A percentile compares a stretch with the other conserved stretches of the same genome.
These are phyloP conservation scores for Chlorella sp. DNA, from an alignment of 139 green algal genomes.

Conservation along the genomic window DNA sequence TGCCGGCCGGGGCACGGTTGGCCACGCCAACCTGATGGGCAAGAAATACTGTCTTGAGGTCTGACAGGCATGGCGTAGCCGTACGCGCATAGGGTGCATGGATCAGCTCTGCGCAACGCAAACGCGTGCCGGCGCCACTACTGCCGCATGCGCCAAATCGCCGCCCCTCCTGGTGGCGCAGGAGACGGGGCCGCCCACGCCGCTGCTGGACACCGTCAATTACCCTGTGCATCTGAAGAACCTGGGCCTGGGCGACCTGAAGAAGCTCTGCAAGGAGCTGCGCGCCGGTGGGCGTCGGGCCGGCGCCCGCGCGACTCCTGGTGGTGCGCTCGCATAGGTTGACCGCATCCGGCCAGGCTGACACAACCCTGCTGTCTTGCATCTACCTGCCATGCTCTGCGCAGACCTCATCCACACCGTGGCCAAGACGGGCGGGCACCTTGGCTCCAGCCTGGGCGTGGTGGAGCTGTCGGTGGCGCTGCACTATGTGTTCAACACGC, in stretches of 20 bases:
- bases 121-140: too few relatives aligned
- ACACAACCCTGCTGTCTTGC: not conserved
- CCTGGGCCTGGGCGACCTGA: slow-evolving; percentile 88
- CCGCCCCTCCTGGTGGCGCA: too few relatives aligned
- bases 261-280: slow-evolving; percentile 96
- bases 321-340: not conserved
- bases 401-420: slow-evolving; percentile 95
- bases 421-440: slow-evolving; percentile 77
- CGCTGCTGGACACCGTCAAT: slow-evolving; percentile 97
- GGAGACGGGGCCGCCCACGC: slow-evolving; percentile 80
- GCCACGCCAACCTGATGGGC: too few relatives aligned
- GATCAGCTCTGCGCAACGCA: too few relatives aligned
- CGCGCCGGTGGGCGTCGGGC: slow-evolving; percentile 47
- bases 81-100: too few relatives aligned
- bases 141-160: not conserved
- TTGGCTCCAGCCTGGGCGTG: slow-evolving; percentile 94
- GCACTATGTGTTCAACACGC: slow-evolving; percentile 98
- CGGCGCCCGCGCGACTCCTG: not conserved
- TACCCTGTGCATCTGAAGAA: slow-evolving; percentile 99
- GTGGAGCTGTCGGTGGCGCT: slow-evolving; percentile 98
- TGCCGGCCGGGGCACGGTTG: too few relatives aligned
- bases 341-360: not conserved
- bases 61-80: too few relatives aligned
- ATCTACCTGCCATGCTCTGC: not conserved
- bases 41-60: too few relatives aligned